Base-by-base conservation (phyloP, 2,329 filamentous ascomycete genomes). In the Colletotrichum eleusines region DNA sequence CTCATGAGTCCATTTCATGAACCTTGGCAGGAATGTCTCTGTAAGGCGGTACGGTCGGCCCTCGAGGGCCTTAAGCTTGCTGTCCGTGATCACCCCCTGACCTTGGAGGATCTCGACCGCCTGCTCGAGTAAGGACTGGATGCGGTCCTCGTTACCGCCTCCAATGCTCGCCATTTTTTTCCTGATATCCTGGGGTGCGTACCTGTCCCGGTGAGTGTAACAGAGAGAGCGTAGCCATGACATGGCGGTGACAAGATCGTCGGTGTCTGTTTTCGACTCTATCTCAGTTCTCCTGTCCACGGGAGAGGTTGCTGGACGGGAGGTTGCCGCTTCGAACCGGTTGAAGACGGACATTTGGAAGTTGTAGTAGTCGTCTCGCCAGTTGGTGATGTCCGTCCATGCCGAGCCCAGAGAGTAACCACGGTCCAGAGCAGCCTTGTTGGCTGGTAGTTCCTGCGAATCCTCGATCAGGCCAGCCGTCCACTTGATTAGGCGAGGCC, bases 401-500 rank as follows among this genome's bases (percentile, higher is more conserved):
- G 78, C 78, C 23, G 82, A 78, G 12, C 83, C 76, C 18, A 88
- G 75, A 0, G 77, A 75, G 74, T 83, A 87, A 7, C 79, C 76
- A 18, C 81, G 74, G 3, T 85, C 79, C 2, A 92, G 77, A n/a
- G 78, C 77, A 16, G 78, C 75, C 54, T 84, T 82, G 1, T 83
- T 83, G 3, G 77, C 76, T 1, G 89, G 89, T 2, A 91, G 82
- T 28, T 83, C 77, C 42, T 86, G 75, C 0, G 83, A 82, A 64
- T 85, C 81, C 12, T 71, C 71, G 33, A 71, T 70, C 12, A 74
- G 58, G 20, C 63, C 50, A 9, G 71, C 60, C 3, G 90, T 86
- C 93, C 93, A 95, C 44, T 86, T 83, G 57, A 94, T 86, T 7
- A 95, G 79, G 5, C 78, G 79, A 12, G 83, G 80, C 92, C 93